Evolutionary conservation across 352 stramenopile species (phyloP), one percentile per base, ranked within the genome.

Genomic region (Phytopythium aichiense): DNA sequence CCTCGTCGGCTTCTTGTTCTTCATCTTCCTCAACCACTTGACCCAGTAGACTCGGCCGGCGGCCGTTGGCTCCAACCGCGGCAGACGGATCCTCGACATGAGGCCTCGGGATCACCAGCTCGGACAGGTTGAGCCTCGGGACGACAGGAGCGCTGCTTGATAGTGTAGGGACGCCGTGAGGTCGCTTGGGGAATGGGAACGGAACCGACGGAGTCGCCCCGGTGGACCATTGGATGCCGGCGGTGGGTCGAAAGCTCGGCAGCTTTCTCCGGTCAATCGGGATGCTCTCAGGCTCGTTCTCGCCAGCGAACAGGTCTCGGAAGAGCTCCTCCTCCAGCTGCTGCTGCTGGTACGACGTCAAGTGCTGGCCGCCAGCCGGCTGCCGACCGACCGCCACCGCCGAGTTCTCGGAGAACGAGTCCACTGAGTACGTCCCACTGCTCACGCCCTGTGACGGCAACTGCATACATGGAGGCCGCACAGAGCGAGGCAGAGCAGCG

Each of bases 241-340:
- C n/a, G 23, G n/a, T 8, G 5, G 53, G 33, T 33, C 53, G 38
- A 33, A 46, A 48, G 22, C n/a, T 12, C 1, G 33, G 13, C 22
- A 8, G 35, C 6, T 22, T 48, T 22, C 37, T 58, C 35, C 35
- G 22, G 5, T 37, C 13, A 13, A 28, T 37, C 20, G 25, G 13
- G 0, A 4, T 8, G 12, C 6, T 58, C 25, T 58, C 53, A 30
- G 35, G 35, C 22, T 58, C 53, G 8, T 58, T 66, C 8, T 87
- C 77, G 13, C 42, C 60, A 2, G 65, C 64, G 52, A 91, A 89
- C 15, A 91, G 65, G 25, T 91, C 79, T 15, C 79, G 74, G 20
- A 88, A 89, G 53, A 91, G 68, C 56, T 91, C 79, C 66, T 91
- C 79, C 16, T 91, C 79, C 48, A 80, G 64, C 38, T 81, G 68